Conservation (phyloP, 1,139 yeast genomes). For the Groenewaldozyma sp. region DNA sequence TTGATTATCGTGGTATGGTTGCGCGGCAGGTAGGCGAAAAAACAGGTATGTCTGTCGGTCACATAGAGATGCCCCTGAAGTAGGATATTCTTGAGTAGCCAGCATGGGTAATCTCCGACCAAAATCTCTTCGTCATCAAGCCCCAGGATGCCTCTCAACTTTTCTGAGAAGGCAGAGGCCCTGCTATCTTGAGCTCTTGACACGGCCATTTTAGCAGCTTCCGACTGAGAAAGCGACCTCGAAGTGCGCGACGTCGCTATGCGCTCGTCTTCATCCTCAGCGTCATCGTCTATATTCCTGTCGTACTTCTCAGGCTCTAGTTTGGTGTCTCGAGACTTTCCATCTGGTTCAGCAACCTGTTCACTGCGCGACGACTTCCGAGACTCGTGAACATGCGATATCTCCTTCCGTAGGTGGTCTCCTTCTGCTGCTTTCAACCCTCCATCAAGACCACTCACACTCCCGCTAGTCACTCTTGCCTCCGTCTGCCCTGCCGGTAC, state of each 20-base stretch:
- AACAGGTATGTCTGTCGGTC: conserved; percentile 55
- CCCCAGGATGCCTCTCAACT: conserved; percentile 20
- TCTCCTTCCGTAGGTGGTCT: not conserved
- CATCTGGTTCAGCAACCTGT: not conserved
- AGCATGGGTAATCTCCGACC: conserved; percentile 47
- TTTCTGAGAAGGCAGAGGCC: conserved; percentile 21
- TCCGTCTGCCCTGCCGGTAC: not conserved
- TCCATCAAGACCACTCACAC: conserved; percentile 2
- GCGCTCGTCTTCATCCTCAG: not conserved
- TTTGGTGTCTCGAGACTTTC: not conserved
- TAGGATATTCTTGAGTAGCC: conserved; percentile 75
- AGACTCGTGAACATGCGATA: no score
- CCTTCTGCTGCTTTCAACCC: not conserved
- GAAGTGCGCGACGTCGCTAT: not conserved
- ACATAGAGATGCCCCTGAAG: conserved; percentile 79
- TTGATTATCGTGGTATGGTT: conserved; percentile 35
- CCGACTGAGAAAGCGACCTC: not conserved
- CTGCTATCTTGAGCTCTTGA: conserved; percentile 12
- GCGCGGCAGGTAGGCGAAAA: conserved; percentile 72
- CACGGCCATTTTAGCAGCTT: not conserved
- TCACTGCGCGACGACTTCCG: no score
- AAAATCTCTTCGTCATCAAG: conserved; percentile 21
- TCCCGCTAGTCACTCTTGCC: not conserved
- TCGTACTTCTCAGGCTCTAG: not conserved
- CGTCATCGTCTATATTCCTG: not conserved